Conservation (phyloP, 2,329 filamentous ascomycete genomes). For the Sclerotinia glacialis region DNA sequence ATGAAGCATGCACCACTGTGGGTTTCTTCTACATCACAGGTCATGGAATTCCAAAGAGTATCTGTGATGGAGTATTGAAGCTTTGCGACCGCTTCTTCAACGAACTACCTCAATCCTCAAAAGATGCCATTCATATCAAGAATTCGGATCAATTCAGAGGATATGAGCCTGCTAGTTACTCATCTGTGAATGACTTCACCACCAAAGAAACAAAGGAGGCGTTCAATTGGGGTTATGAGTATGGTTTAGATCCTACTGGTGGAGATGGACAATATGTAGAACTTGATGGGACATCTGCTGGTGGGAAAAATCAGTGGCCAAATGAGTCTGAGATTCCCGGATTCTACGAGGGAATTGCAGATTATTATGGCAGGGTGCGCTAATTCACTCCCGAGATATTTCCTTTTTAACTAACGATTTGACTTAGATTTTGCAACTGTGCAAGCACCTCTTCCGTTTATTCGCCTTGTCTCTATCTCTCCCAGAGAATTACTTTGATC, state of each 20-base stretch:
- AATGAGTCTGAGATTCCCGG: conserved; percentile 34
- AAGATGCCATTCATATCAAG: conserved; percentile 43
- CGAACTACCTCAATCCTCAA: conserved; percentile 46
- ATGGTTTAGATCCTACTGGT: conserved; percentile 36
- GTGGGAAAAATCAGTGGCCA: conserved; percentile 36
- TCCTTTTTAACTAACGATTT: neutral
- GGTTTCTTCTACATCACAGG: conserved; percentile 44
- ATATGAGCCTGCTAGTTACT: conserved; percentile 49
- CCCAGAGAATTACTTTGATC: conserved; percentile 44
- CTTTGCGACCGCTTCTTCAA: conserved; percentile 48
- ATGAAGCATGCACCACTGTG: conserved; percentile 35
- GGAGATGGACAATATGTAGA: conserved; percentile 39
- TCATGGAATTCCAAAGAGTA: conserved; percentile 45
- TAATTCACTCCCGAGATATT: neutral
- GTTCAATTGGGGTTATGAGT: conserved; percentile 39
- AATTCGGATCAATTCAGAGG: conserved; percentile 45
- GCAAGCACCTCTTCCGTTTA: conserved; percentile 41
- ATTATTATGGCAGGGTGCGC: conserved; percentile 35
- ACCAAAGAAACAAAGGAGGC: conserved; percentile 49
- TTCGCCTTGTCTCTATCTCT: conserved; percentile 44
- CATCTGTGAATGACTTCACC: conserved; percentile 46
- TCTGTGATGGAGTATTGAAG: conserved; percentile 45
- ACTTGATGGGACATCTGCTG: conserved; percentile 34
- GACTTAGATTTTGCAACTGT: conserved; percentile 40
- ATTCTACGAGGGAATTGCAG: conserved; percentile 35